Base-by-base conservation (phyloP, 1,284 basidiomycete species). In the Limonomyces culmigenus region DNA sequence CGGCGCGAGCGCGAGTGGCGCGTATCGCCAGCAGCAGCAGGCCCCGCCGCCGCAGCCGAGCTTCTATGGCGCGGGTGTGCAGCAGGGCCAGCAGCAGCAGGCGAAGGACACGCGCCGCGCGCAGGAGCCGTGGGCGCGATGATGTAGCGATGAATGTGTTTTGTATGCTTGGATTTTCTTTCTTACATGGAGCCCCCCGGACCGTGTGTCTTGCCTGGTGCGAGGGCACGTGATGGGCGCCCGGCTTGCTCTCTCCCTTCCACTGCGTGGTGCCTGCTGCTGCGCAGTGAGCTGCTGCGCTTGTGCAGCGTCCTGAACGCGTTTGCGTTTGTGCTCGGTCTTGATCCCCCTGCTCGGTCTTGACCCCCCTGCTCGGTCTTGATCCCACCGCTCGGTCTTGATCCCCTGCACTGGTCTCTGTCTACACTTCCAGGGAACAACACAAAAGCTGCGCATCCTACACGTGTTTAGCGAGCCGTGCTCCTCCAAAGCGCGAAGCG, bases 51-150 rank as follows among this genome's bases (percentile, higher is more conserved):
- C 65, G 21, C 56, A 66, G 33, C 53, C 68, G 18, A 76, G 78
- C 33, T 83, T 84, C 52, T 85, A 85, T 47, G 70, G 70, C 12
- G 55, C 70, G 3, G 62, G 64, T 23, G 68, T 72, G n/a, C 66
- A 71, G 16, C 55, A 70, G 3, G 47, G 63, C 3, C 44, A 53
- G 20, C 53, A 58, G 42, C 47, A 55, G 40, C 54, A 54, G 36
- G 44, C 59, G 40, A 75, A 77, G 54, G 76, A 77, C 60, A 76
- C 48, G 63, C 74, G 49, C 58, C 69, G 43, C 77, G 72, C 46
- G 74, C 69, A 8, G 23, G 23, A n/a, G 8, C 8, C 8, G 23
- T 8, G 8, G n/a, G n/a, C 23, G n/a, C 8, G 23, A 27, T 8
- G 23, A 27, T n/a, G 23, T 8, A n/a, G 23, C 8, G 23, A 27